A percentile compares a stretch with the other conserved stretches of the same genome.
Conservation (phyloP, 306 rosid species). For the Castanea mollissima region DNA sequence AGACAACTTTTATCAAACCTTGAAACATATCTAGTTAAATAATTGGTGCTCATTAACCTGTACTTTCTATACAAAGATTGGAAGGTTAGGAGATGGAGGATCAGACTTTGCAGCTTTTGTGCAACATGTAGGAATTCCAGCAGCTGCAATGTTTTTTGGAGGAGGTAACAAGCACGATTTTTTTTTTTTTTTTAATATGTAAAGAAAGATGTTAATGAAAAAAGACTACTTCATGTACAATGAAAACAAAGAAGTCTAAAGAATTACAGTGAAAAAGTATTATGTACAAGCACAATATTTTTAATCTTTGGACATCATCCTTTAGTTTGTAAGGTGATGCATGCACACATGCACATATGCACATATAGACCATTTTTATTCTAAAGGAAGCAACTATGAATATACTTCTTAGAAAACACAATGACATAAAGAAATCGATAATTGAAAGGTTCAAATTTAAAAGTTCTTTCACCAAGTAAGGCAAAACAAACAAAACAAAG, state of each 20-base stretch:
- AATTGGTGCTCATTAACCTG: background rate
- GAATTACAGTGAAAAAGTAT: no score
- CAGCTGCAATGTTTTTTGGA: slow-evolving; percentile 47
- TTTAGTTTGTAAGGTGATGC: slow-evolving; percentile 8
- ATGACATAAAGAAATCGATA: background rate
- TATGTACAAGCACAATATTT: background rate
- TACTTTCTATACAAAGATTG: slow-evolving; percentile 38
- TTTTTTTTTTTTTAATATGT: no score
- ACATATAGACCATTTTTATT: background rate
- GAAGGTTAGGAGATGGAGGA: slow-evolving; percentile 64
- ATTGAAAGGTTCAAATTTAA: background rate
- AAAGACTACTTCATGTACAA: no score
- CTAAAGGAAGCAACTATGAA: background rate
- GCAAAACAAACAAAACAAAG: background rate
- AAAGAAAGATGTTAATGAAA: no score
- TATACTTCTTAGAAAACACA: background rate
- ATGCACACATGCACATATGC: background rate
- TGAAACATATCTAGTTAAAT: slow-evolving; percentile 8
- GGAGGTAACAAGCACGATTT: slow-evolving; percentile 34
- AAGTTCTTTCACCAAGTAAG: background rate
- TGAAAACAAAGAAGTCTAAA: no score
- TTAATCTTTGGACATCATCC: background rate
- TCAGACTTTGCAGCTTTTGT: slow-evolving; percentile 70
- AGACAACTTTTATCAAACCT: background rate
- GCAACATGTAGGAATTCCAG: slow-evolving; percentile 77